phyloP scores from a whole-genome alignment of 441 rosid genomes.

The Jatropha podagrica region DNA sequence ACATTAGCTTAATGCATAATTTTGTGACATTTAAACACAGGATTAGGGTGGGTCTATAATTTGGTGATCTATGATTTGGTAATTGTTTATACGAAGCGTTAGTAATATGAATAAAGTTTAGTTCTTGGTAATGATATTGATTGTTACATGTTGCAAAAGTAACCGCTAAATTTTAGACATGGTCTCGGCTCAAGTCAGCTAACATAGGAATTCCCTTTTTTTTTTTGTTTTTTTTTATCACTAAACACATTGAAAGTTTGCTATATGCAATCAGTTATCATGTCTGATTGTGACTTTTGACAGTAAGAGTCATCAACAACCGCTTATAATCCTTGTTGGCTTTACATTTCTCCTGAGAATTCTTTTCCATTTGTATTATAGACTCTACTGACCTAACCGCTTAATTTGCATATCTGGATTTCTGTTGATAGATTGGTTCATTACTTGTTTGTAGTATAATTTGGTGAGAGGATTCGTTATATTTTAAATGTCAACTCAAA shows the following conservation, averaged over 20 bases:
- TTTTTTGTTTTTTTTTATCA: background rate
- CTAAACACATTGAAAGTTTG: background rate
- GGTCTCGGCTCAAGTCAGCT: background rate
- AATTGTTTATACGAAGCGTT: background rate
- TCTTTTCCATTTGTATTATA: conserved; percentile 29
- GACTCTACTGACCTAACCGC: background rate
- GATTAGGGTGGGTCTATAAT: background rate
- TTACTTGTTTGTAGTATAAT: background rate
- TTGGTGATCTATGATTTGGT: background rate
- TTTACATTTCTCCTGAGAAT: conserved; percentile 20
- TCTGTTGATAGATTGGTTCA: background rate
- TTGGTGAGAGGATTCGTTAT: background rate
- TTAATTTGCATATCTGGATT: background rate
- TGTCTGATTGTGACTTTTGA: background rate
- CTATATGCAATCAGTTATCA: background rate
- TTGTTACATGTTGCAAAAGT: background rate
- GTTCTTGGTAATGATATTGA: background rate
- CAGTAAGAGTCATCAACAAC: background rate
- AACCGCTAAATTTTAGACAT: background rate
- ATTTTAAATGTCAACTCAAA: background rate
- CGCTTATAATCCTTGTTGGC: background rate
- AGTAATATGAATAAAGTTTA: background rate
- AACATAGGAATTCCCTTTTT: background rate
- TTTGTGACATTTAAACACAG: background rate
- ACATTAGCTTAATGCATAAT: background rate